phyloP scores from a whole-genome alignment of 2,329 filamentous ascomycete genomes.

The Pseudogymnoascus sp. region DNA sequence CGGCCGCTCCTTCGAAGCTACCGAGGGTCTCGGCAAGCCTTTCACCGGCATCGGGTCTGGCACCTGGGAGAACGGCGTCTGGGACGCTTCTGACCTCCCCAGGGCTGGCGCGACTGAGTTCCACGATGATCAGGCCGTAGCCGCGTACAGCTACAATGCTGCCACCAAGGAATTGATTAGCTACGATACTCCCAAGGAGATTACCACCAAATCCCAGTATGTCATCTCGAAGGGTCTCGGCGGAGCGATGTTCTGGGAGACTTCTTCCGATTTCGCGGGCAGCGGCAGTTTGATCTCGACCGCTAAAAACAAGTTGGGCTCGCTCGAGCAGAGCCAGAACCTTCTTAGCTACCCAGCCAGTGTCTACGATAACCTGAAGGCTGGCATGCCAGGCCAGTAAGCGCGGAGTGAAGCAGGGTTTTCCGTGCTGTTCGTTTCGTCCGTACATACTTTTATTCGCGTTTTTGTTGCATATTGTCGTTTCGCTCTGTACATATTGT shows the following conservation, averaged over 20 bases:
- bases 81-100: conserved; percentile 75
- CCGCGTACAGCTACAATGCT: conserved; percentile 63
- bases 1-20: conserved; percentile 59
- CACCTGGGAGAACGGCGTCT: conserved; percentile 65
- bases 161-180: conserved; percentile 54
- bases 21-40: conserved; percentile 55
- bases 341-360: conserved; percentile 44
- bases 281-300: conserved; percentile 52
- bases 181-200: conserved; percentile 58
- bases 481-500: conserved; percentile 42
- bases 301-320: conserved; percentile 32
- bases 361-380: conserved; percentile 46
- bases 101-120: conserved; percentile 47
- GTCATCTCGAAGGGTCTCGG: conserved; percentile 55
- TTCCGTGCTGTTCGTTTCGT: background rate
- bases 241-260: conserved; percentile 83
- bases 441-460: conserved; percentile 1
- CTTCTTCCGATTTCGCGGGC: conserved; percentile 55
- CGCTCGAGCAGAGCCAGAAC: conserved; percentile 41
- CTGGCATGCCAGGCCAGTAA: conserved; percentile 24
- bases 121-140: conserved; percentile 49
- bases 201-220: conserved; percentile 55
- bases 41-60: conserved; percentile 59
- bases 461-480: background rate
- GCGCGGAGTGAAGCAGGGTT: background rate